Percentiles rank a stretch among this genome's conserved stretches.
phyloP scores from a whole-genome alignment of 2,329 filamentous ascomycete genomes.

The Cordyceps cicadae region DNA sequence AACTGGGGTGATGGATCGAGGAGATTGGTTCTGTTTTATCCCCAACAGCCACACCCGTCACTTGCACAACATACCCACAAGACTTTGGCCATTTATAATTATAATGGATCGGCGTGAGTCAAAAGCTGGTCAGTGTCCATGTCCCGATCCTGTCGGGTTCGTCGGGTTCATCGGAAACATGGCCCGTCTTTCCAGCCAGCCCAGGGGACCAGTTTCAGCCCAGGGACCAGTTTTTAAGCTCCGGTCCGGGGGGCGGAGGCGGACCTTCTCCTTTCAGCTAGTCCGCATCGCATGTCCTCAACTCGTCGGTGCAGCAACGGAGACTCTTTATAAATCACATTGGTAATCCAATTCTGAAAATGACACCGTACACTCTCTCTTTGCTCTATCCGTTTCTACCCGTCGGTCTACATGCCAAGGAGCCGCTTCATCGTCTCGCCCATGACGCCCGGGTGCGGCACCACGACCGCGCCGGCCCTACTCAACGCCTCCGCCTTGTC shows the following conservation, averaged over 20 bases:
- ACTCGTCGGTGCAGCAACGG: too few species aligned
- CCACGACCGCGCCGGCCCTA: slow-evolving; percentile 28
- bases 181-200: slow-evolving; percentile 1
- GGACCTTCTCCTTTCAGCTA: slow-evolving; percentile 7
- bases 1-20: background rate
- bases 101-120: slow-evolving; percentile 4
- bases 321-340: background rate
- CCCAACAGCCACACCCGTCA: background rate
- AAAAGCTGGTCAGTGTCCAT: background rate
- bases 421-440: slow-evolving; percentile 27
- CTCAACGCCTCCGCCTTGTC: slow-evolving; percentile 27
- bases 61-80: too few species aligned
- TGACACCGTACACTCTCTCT: background rate
- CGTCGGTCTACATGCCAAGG: slow-evolving; percentile 15
- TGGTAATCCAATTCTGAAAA: background rate
- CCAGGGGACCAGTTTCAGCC: background rate
- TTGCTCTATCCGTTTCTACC: background rate
- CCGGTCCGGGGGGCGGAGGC: background rate
- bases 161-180: background rate
- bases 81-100: background rate
- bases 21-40: background rate
- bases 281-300: background rate
- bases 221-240: background rate
- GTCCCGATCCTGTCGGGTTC: too few species aligned
- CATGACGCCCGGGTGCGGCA: slow-evolving; percentile 32